phyloP scores from a whole-genome alignment of 1,284 basidiomycete species.

The Exsudoporus floridanus region DNA sequence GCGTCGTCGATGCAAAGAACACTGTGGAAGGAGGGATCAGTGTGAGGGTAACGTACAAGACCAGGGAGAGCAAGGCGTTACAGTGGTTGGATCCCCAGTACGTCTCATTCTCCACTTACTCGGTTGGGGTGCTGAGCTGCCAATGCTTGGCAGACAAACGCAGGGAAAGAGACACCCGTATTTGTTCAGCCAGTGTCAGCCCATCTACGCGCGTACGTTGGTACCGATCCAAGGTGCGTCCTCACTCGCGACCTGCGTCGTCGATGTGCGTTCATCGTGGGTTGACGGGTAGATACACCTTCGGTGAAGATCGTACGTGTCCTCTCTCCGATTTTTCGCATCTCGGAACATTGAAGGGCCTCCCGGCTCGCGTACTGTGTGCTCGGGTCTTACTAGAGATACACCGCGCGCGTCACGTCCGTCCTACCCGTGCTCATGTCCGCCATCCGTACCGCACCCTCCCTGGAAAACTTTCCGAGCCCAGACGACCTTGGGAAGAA shows the following conservation, averaged over 20 bases:
- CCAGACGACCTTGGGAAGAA: constrained; percentile 63
- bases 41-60: constrained; percentile 62
- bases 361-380: too few relatives aligned
- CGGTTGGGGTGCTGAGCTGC: background rate
- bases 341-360: background rate
- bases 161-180: constrained; percentile 85
- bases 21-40: constrained; percentile 47
- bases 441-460: constrained; percentile 75
- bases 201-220: constrained; percentile 83
- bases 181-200: constrained; percentile 94
- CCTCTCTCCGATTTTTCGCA: background rate
- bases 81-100: constrained; percentile 91
- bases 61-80: constrained; percentile 83
- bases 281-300: constrained; percentile 51
- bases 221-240: constrained; percentile 74
- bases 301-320: constrained; percentile 69
- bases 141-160: constrained; percentile 77
- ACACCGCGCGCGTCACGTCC: constrained; percentile 74
- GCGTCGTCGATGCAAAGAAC: constrained; percentile 29
- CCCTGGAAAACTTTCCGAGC: constrained; percentile 62
- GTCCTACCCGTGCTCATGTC: constrained; percentile 85
- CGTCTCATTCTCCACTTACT: constrained; percentile 21
- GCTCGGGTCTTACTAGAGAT: constrained; percentile 49
- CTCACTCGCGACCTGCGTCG: background rate
- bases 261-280: background rate